These are phyloP conservation scores for Vigna radiata DNA, from an alignment of 306 rosid species.

Conservation along the genomic window DNA sequence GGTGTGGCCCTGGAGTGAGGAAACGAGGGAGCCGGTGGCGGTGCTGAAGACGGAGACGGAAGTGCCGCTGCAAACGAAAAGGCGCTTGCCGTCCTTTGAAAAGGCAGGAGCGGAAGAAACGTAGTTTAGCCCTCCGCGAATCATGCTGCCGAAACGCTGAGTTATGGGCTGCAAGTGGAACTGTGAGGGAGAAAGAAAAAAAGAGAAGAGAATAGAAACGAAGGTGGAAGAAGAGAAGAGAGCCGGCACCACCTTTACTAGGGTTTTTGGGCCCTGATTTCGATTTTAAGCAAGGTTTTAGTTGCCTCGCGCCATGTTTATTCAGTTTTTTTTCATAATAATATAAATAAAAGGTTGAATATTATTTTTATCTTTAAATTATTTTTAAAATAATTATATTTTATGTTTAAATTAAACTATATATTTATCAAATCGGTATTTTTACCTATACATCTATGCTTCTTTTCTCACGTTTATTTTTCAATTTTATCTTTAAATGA, in stretches of 20 bases:
- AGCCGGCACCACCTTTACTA: not conserved
- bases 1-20: constrained; percentile 75
- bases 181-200: not conserved
- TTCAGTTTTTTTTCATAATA: not conserved
- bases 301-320: not conserved
- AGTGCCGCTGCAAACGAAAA: constrained; percentile 70
- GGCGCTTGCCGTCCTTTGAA: constrained; percentile 77
- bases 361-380: too few species aligned
- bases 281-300: not conserved
- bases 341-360: too few species aligned
- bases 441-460: too few species aligned
- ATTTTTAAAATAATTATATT: too few species aligned
- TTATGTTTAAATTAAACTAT: too few species aligned
- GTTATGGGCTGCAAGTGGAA: not conserved
- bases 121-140: constrained; percentile 75
- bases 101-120: constrained; percentile 76
- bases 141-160: constrained; percentile 46
- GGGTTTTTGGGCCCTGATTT: not conserved
- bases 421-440: too few species aligned
- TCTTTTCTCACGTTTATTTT: too few species aligned
- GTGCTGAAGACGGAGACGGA: constrained; percentile 78
- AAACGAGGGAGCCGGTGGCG: constrained; percentile 68
- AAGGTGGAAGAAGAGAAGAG: not conserved
- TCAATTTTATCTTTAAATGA: too few species aligned
- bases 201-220: not conserved